A percentile compares a stretch with the other conserved stretches of the same genome.
These are phyloP conservation scores for Gleditsia sinensis DNA, from an alignment of 306 rosid genomes.

Conservation along the genomic window DNA sequence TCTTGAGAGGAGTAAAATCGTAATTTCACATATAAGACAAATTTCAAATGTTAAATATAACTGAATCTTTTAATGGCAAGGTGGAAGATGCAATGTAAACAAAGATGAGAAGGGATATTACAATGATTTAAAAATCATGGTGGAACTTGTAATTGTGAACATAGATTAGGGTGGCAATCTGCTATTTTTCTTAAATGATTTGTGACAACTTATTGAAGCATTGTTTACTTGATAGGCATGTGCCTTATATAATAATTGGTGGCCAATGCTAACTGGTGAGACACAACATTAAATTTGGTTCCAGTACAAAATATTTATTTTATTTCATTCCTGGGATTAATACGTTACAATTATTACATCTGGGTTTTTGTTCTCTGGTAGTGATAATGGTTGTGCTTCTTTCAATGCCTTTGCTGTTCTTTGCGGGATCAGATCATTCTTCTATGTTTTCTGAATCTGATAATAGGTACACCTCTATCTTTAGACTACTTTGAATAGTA, in stretches of 20 bases:
- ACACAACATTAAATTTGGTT: slow-evolving; percentile 17
- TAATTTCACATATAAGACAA: too few relatives aligned
- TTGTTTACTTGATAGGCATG: slow-evolving; percentile 72
- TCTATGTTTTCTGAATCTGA: slow-evolving; percentile 62
- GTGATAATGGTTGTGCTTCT: slow-evolving; percentile 80
- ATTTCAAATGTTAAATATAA: too few relatives aligned
- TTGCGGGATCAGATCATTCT: slow-evolving; percentile 64
- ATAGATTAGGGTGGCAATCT: too few relatives aligned
- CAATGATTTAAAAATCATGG: too few relatives aligned
- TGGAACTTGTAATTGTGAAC: too few relatives aligned
- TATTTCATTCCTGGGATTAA: not conserved
- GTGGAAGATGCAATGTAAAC: too few relatives aligned
- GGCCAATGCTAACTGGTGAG: slow-evolving; percentile 93
- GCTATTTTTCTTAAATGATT: too few relatives aligned
- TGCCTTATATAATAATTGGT: slow-evolving; percentile 88
- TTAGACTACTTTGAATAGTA: slow-evolving; percentile 8
- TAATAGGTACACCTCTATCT: slow-evolving; percentile 40
- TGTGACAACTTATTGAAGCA: slow-evolving; percentile 12
- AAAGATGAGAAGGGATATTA: too few relatives aligned
- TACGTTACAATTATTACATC: not conserved
- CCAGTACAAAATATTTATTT: not conserved
- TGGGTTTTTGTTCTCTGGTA: slow-evolving; percentile 49
- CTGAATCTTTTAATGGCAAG: too few relatives aligned
- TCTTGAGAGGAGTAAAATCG: too few relatives aligned
- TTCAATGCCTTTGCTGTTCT: slow-evolving; percentile 84